Conservation (phyloP, 192 early-diverging fungal species). For the Coemansia sp. region DNA sequence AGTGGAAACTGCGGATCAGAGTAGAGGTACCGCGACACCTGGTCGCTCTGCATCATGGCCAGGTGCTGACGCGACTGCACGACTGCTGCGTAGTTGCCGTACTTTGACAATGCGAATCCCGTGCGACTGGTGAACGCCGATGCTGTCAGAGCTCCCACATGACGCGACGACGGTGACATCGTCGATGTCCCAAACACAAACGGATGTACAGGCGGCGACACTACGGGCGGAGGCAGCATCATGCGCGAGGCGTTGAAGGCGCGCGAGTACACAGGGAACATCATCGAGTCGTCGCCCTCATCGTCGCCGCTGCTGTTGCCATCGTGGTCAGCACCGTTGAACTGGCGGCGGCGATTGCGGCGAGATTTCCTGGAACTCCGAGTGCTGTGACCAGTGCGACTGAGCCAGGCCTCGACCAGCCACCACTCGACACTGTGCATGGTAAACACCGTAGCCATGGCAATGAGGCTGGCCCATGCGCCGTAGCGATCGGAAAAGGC, state of each 20-base stretch:
- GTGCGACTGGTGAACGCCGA: conserved; percentile 6
- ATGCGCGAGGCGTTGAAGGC: conserved; percentile 20
- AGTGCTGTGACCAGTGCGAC: background rate
- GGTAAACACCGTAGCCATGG: conserved; percentile 61
- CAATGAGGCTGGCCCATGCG: conserved; percentile 61
- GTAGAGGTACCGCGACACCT: conserved; percentile 24
- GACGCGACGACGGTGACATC: conserved; percentile 4
- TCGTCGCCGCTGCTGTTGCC: background rate
- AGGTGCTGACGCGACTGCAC: conserved; percentile 45
- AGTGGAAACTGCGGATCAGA: conserved; percentile 44
- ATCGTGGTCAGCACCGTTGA: background rate
- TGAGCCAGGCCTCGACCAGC: conserved; percentile 38
- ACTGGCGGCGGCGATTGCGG: background rate
- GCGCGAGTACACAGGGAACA: conserved; percentile 29
- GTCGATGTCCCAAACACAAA: conserved; percentile 34
- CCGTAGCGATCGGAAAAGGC: conserved; percentile 51
- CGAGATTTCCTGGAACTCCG: background rate
- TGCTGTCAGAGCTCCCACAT: background rate
- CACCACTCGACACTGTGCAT: conserved; percentile 68
- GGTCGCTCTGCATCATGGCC: conserved; percentile 29
- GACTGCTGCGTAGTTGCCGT: conserved; percentile 46
- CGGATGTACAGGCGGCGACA: conserved; percentile 33
- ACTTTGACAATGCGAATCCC: conserved; percentile 39
- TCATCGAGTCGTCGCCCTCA: background rate
- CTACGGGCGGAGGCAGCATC: conserved; percentile 21